Evolutionary conservation across 352 stramenopile species (phyloP).

Genomic region (Phytopythium montanum): DNA sequence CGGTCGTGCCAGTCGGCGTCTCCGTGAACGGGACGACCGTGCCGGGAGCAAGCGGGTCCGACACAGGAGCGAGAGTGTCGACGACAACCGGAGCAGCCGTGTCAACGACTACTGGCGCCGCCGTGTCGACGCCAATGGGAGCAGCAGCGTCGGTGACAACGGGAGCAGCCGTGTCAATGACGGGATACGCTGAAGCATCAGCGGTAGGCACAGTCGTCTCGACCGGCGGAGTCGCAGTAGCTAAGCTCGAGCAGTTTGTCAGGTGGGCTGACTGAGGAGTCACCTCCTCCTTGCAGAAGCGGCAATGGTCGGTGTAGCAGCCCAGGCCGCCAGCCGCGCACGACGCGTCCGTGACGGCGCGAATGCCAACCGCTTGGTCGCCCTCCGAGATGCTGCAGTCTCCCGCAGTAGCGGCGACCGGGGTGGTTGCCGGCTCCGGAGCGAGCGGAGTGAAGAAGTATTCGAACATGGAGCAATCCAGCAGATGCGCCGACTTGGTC

Average conservation of each 20-base stretch:
- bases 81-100: not conserved
- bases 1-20: not conserved
- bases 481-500: constrained; percentile 24
- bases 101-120: not conserved
- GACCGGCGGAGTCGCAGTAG: not conserved
- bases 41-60: not conserved
- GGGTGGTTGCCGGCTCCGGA: constrained; percentile 9
- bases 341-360: constrained; percentile 18
- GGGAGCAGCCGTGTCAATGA: not conserved
- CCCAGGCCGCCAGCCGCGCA: constrained; percentile 33
- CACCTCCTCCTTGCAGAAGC: constrained; percentile 19
- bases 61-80: not conserved
- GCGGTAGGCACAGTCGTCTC: not conserved
- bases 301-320: constrained; percentile 34
- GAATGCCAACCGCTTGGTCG: constrained; percentile 27
- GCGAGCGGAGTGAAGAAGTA: constrained; percentile 18
- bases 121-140: not conserved
- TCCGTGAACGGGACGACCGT: not conserved
- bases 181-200: not conserved
- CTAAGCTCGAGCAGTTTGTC: not conserved
- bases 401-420: constrained; percentile 11
- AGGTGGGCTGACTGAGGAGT: constrained; percentile 14
- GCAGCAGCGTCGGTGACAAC: not conserved
- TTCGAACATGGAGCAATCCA: constrained; percentile 20
- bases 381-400: constrained; percentile 27